These are phyloP conservation scores for Fagus crenata DNA, from an alignment of 306 rosid genomes.

Conservation along the genomic window DNA sequence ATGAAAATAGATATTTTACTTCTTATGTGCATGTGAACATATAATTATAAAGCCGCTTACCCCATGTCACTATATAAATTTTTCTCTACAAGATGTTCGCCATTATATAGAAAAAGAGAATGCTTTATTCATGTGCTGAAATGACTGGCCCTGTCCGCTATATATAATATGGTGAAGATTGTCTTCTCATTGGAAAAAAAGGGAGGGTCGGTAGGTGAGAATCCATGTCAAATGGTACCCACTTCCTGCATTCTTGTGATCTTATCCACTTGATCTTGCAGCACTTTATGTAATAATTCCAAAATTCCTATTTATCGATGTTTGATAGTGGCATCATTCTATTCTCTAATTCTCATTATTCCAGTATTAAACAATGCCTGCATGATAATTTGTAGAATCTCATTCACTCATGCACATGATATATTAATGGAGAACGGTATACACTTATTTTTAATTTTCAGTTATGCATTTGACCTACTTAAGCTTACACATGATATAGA, in stretches of 20 bases:
- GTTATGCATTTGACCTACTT: too few relatives aligned
- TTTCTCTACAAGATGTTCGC: background rate
- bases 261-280: background rate
- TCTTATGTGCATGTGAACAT: too few relatives aligned
- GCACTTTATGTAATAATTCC: background rate
- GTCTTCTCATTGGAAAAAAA: background rate
- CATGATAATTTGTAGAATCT: background rate
- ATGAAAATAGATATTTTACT: too few relatives aligned
- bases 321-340: background rate
- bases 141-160: background rate
- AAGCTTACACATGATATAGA: too few relatives aligned
- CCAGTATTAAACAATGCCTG: background rate
- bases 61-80: background rate
- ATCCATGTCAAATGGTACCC: background rate
- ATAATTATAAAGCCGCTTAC: too few relatives aligned
- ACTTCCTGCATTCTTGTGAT: slow-evolving; percentile 1
- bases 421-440: too few relatives aligned
- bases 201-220: background rate
- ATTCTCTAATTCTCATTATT: background rate
- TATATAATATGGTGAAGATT: background rate
- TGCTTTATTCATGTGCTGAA: background rate
- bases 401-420: background rate
- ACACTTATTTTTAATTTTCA: too few relatives aligned
- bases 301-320: background rate
- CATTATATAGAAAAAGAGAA: background rate